phyloP scores from a whole-genome alignment of 208 protist species.

The Leishmania mexicana region DNA sequence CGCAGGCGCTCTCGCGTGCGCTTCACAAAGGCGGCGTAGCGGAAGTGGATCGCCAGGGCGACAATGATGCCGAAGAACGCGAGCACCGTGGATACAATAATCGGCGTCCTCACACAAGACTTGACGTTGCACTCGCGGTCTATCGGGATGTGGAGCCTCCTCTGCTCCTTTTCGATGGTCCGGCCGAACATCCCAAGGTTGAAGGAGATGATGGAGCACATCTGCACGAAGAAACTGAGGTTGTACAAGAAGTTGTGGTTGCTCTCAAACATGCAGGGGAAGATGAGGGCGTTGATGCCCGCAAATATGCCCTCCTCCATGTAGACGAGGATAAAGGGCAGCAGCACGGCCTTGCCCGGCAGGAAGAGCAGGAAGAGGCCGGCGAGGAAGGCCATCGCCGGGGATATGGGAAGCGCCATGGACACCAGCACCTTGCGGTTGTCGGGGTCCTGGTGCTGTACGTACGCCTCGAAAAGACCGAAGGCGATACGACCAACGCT shows the following conservation, averaged over 20 bases:
- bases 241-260: constrained; percentile 66
- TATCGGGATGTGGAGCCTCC: constrained; percentile 26
- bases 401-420: constrained; percentile 54
- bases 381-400: constrained; percentile 41
- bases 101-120: constrained; percentile 43
- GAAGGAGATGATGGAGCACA: constrained; percentile 58
- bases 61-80: constrained; percentile 39
- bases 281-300: constrained; percentile 57
- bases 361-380: constrained; percentile 56
- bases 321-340: constrained; percentile 72
- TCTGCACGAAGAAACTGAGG: constrained; percentile 57
- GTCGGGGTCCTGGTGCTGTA: constrained; percentile 54
- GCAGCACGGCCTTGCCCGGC: constrained; percentile 44
- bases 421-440: constrained; percentile 56
- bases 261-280: constrained; percentile 56
- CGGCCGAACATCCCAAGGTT: constrained; percentile 69
- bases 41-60: constrained; percentile 47
- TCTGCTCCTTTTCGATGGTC: constrained; percentile 43
- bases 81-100: constrained; percentile 53
- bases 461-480: constrained; percentile 69
- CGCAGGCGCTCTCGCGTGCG: constrained; percentile 11
- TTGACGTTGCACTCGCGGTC: constrained; percentile 44
- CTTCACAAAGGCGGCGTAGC: constrained; percentile 58
- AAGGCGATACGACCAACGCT: constrained; percentile 57
- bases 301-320: constrained; percentile 66